A percentile compares a stretch with the other conserved stretches of the same genome.
These are phyloP conservation scores for Daldinia loculata DNA, from an alignment of 495 filamentous ascomycete species.

Conservation along the genomic window DNA sequence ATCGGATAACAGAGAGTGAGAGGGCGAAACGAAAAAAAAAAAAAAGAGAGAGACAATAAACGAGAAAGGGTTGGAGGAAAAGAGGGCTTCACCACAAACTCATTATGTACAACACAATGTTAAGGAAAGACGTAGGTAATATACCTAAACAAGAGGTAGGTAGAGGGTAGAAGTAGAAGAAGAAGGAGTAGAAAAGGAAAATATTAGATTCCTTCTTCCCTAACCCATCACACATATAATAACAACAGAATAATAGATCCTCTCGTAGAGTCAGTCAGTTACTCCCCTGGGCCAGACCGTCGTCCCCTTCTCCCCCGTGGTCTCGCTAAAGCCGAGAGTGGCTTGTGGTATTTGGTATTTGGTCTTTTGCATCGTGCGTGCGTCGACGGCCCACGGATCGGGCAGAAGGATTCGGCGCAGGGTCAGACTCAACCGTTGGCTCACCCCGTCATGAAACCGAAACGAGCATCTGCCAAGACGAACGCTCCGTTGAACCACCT, in stretches of 20 bases:
- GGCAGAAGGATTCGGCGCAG: conserved; percentile 33
- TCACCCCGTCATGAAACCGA: conserved; percentile 31
- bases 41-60: conserved; percentile 5
- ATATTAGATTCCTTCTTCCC: conserved; percentile 4
- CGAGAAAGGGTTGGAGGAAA: neutral
- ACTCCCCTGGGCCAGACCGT: neutral
- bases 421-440: conserved; percentile 16
- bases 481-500: conserved; percentile 2
- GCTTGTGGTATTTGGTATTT: neutral
- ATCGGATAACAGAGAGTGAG: neutral
- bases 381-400: neutral
- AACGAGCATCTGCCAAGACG: conserved; percentile 35
- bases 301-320: neutral
- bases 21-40: conserved; percentile 4
- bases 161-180: neutral
- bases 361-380: no score
- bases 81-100: conserved; percentile 12
- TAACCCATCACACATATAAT: conserved; percentile 1
- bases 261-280: neutral
- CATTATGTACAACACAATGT: conserved; percentile 10
- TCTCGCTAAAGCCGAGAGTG: conserved; percentile 13
- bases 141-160: neutral
- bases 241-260: conserved; percentile 4
- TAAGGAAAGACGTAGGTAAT: conserved; percentile 4
- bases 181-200: neutral